Percentiles rank a stretch among this genome's conserved stretches.
Conservation (phyloP, 352 stramenopile genomes). For the Pythium sp. region DNA sequence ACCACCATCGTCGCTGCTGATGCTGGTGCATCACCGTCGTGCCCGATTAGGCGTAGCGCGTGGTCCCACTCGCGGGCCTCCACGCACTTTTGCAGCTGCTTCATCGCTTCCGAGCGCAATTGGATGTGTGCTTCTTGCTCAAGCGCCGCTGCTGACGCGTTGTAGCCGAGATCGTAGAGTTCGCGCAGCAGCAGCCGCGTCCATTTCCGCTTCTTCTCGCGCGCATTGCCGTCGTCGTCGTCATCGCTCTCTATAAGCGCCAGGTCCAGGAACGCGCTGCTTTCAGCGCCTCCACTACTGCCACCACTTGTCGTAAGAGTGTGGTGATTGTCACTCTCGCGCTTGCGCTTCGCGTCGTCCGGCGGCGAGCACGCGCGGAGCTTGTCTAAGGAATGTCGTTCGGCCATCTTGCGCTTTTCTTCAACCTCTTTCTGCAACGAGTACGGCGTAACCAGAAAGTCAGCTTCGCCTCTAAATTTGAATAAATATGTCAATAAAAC, state of each 20-base stretch:
- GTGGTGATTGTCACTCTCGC: not conserved
- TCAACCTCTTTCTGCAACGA: not conserved
- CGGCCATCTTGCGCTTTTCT: conserved; percentile 2
- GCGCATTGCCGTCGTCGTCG: not conserved
- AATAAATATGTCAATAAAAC: not conserved
- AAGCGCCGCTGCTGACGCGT: conserved; percentile 34
- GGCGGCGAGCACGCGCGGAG: not conserved
- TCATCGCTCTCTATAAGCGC: not conserved
- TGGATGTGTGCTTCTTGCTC: conserved; percentile 60
- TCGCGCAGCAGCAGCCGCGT: conserved; percentile 68
- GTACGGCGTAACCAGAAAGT: not conserved
- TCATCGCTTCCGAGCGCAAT: conserved; percentile 54
- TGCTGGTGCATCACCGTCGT: not conserved
- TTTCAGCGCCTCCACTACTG: not conserved
- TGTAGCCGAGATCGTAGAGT: conserved; percentile 69
- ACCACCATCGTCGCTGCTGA: conserved; percentile 1
- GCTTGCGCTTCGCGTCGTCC: conserved; percentile 34
- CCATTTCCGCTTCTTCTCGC: conserved; percentile 47
- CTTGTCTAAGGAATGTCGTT: not conserved
- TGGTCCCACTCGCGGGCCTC: conserved; percentile 45
- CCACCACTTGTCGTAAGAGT: not conserved
- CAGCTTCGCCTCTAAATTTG: not conserved
- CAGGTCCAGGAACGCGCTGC: conserved; percentile 7
- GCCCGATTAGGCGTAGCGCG: conserved; percentile 40
- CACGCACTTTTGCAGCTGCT: conserved; percentile 42